Base-by-base conservation (phyloP, 2,329 filamentous ascomycete species). In the Aspergillus piperis region DNA sequence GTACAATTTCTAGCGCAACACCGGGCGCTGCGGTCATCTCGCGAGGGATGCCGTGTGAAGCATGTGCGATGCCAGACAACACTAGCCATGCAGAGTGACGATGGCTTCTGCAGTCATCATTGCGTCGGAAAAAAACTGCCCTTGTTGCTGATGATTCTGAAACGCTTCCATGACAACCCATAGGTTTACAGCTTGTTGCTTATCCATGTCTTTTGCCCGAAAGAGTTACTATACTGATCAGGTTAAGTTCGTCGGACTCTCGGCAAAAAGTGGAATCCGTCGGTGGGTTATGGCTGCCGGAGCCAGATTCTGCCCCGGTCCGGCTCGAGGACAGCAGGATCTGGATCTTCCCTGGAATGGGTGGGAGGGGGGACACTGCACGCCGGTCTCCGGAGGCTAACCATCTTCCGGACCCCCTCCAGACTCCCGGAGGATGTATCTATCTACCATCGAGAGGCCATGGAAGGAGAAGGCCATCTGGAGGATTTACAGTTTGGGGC, bases 401-500 rank as follows among this genome's bases (percentile, higher is more conserved):
- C 13, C 32, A 13, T 36, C 5, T 11, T 36, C 32, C 32, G 32
- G 10, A 36, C 11, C 32, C 32, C 32, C 32, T 36, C 32, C 32
- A 36, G 32, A 36, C 49, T 42, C 32, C 51, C 13, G 36, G 15
- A 36, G 17, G 39, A 32, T 41, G 23, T 30, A 11, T 10, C 27
- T 10, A 30, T 27, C 27, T 30, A 30, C 8, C 3, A 30, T 27
- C 25, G 25, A 30, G 27, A 30, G 8, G 8, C 13, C 21, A 55
- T 27, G 4, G 15, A 36, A 53, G 8, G 19, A 17, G 3, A 36
- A 8, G 21, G 19, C 21, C 19, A 19, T 10, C 49, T 41, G 54
- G 54, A 60, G 58, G 60, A 61, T 63, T 62, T 61, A 63, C 62
- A 54, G 55, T 63, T 61, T 54, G 27, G 39, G 38, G 5, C 51